A percentile compares a stretch with the other conserved stretches of the same genome.
Conservation (phyloP, 495 filamentous ascomycete genomes). For the Bathelium albidoporum region DNA sequence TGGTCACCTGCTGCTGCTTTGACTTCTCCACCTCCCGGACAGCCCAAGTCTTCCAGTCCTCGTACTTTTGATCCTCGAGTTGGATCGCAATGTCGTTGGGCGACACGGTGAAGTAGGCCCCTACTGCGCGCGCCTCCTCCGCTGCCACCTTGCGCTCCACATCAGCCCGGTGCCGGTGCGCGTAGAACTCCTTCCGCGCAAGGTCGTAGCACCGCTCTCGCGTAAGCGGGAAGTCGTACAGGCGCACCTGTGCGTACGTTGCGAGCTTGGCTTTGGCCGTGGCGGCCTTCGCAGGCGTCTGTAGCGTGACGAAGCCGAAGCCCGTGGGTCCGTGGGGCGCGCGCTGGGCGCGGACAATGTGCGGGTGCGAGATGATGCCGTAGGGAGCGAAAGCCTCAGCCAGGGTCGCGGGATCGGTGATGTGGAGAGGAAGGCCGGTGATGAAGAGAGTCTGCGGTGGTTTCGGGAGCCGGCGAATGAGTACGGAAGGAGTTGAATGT, state of each 20-base stretch:
- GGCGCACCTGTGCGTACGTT: neutral
- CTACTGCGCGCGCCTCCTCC: conserved; percentile 78
- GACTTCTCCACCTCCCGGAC: conserved; percentile 38
- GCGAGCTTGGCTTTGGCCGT: neutral
- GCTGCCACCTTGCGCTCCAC: conserved; percentile 71
- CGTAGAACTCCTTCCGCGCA: conserved; percentile 85
- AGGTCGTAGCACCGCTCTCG: conserved; percentile 67
- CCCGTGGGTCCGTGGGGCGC: neutral
- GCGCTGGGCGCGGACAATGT: neutral
- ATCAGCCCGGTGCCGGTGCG: conserved; percentile 67
- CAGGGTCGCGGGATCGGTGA: conserved; percentile 19
- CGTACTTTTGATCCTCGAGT: conserved; percentile 65
- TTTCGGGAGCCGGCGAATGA: neutral
- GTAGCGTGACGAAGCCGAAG: neutral
- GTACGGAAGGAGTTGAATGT: neutral
- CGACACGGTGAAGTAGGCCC: conserved; percentile 75
- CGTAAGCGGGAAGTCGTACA: conserved; percentile 9
- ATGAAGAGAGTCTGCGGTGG: neutral
- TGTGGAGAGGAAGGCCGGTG: neutral
- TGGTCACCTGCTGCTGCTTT: conserved; percentile 35
- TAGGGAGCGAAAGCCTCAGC: conserved; percentile 28
- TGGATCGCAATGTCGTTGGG: conserved; percentile 66
- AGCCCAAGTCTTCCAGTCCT: conserved; percentile 79
- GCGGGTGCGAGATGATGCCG: neutral
- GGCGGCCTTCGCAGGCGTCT: neutral